These are phyloP conservation scores for Fusarium pseudograminearum DNA, from an alignment of 2,329 filamentous ascomycete genomes.

Conservation along the genomic window DNA sequence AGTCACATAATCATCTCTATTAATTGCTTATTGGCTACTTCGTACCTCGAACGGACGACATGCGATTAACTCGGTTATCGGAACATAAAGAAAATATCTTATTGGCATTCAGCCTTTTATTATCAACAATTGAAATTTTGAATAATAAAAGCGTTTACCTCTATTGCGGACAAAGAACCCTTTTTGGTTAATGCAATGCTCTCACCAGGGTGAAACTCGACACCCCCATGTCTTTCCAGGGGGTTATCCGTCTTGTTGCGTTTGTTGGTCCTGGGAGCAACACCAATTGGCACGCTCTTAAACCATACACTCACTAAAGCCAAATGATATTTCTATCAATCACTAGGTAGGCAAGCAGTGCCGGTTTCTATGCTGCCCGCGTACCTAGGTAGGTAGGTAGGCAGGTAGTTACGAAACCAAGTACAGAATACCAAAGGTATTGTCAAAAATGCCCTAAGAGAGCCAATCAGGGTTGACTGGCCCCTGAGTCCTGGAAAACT, in stretches of 20 bases:
- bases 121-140: too few species aligned
- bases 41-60: conserved; percentile 4
- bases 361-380: not conserved
- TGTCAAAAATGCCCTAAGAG: not conserved
- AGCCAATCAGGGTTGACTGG: not conserved
- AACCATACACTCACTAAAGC: not conserved
- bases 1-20: not conserved
- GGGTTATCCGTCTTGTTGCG: not conserved
- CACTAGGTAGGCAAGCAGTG: not conserved
- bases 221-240: conserved; percentile 1
- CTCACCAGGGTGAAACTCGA: conserved; percentile 15
- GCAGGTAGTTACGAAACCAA: not conserved
- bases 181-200: conserved; percentile 13
- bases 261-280: not conserved
- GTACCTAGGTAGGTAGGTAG: too few species aligned
- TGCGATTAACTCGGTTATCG: not conserved
- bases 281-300: not conserved
- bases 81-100: not conserved
- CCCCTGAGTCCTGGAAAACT: not conserved
- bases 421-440: not conserved
- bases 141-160: not conserved
- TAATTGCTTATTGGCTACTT: conserved; percentile 23
- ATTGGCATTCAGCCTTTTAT: not conserved
- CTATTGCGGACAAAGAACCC: not conserved
- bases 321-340: not conserved